These are phyloP conservation scores for Vigna angularis DNA, from an alignment of 306 rosid genomes.

Conservation along the genomic window DNA sequence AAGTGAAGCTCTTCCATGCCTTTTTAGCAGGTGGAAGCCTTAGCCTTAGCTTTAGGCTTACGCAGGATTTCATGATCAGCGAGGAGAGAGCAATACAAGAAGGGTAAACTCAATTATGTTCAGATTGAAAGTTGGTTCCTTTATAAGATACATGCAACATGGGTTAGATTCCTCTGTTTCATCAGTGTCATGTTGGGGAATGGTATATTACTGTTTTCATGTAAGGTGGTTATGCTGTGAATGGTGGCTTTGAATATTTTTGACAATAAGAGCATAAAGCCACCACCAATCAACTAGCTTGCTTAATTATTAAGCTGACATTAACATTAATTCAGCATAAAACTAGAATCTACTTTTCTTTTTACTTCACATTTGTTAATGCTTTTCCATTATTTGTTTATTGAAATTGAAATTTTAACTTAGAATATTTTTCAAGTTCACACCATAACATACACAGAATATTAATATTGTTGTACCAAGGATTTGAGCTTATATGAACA, in stretches of 20 bases:
- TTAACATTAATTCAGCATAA: background rate
- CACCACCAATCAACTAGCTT: background rate
- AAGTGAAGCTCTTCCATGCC: constrained; percentile 72
- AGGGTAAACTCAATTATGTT: background rate
- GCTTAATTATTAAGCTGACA: constrained; percentile 47
- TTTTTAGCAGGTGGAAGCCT: constrained; percentile 63
- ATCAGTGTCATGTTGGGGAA: background rate
- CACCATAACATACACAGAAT: background rate
- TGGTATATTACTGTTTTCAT: background rate
- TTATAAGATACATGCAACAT: constrained; percentile 7
- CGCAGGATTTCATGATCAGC: constrained; percentile 59
- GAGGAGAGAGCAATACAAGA: background rate
- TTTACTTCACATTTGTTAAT: background rate
- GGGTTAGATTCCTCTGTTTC: constrained; percentile 26
- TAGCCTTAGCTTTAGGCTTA: constrained; percentile 55
- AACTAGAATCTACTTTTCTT: background rate
- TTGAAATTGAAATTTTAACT: background rate
- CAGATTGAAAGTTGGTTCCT: constrained; percentile 12
- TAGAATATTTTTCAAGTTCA: background rate
- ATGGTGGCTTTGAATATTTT: constrained; percentile 44
- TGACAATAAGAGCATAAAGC: constrained; percentile 12
- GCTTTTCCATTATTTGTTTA: background rate
- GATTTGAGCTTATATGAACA: background rate
- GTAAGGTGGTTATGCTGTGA: background rate
- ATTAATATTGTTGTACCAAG: background rate